A percentile compares a stretch with the other conserved stretches of the same genome.
These are phyloP conservation scores for Sporothrix dimorphospora DNA, from an alignment of 2,329 filamentous ascomycete genomes.

Conservation along the genomic window DNA sequence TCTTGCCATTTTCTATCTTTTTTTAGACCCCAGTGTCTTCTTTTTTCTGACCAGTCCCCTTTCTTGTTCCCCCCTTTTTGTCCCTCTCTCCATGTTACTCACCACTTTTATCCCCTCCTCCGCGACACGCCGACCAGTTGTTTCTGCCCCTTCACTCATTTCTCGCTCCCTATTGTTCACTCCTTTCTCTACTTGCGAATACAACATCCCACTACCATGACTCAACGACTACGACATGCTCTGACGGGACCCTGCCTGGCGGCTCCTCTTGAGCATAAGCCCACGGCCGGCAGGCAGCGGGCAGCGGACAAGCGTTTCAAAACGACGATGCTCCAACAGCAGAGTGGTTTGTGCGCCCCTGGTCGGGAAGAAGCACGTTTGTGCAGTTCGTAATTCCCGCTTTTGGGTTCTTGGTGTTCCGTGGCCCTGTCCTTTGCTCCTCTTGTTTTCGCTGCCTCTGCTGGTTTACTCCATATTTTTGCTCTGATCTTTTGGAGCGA, in stretches of 20 bases:
- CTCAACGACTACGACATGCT: background rate
- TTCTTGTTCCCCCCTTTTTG: background rate
- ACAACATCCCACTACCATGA: background rate
- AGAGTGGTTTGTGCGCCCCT: conserved; percentile 17
- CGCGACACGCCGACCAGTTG: background rate
- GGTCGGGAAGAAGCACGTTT: background rate
- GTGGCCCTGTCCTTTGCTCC: background rate
- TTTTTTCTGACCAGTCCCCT: background rate
- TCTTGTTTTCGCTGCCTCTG: background rate
- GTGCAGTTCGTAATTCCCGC: conserved; percentile 9
- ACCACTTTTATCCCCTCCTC: background rate
- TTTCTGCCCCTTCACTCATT: background rate
- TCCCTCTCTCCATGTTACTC: background rate
- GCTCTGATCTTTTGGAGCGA: conserved; percentile 1
- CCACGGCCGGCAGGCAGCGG: background rate
- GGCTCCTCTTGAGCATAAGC: background rate
- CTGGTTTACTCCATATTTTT: conserved; percentile 1
- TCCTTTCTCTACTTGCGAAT: background rate
- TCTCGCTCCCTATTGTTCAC: background rate
- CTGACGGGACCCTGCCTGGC: background rate
- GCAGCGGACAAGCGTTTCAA: conserved; percentile 13
- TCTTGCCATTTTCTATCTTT: background rate
- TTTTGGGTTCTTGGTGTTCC: conserved; percentile 7
- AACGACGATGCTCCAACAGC: conserved; percentile 14
- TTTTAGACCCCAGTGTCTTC: background rate